Evolutionary conservation across 1,284 basidiomycete genomes (phyloP).

Genomic region (Pholiota adiposa): DNA sequence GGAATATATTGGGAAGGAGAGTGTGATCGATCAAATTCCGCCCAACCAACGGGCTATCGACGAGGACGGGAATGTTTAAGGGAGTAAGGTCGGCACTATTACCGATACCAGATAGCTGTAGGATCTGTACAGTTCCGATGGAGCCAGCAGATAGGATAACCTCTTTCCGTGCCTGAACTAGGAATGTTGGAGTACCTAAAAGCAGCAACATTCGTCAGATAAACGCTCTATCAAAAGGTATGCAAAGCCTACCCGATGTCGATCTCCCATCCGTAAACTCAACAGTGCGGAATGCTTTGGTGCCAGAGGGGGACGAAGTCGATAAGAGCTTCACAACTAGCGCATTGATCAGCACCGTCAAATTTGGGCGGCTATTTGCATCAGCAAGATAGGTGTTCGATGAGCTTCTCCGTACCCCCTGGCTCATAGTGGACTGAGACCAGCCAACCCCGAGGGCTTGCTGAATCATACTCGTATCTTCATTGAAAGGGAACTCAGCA

Average conservation of each 20-base stretch:
- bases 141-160: conserved; percentile 14
- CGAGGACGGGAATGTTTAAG: conserved; percentile 31
- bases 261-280: conserved; percentile 28
- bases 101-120: conserved; percentile 13
- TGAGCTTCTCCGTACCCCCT: conserved; percentile 35
- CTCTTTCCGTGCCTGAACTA: conserved; percentile 12
- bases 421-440: conserved; percentile 32
- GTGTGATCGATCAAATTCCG: conserved; percentile 47
- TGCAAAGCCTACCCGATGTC: neutral
- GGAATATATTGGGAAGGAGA: conserved; percentile 29
- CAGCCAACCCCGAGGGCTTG: conserved; percentile 41
- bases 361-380: conserved; percentile 21
- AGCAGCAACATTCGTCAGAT: conserved; percentile 1
- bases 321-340: conserved; percentile 39
- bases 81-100: conserved; percentile 6
- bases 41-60: conserved; percentile 43
- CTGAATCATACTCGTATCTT: conserved; percentile 40
- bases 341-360: conserved; percentile 32
- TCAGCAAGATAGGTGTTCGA: conserved; percentile 39
- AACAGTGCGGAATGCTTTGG: conserved; percentile 36
- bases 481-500: conserved; percentile 38
- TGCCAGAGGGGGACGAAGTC: conserved; percentile 5
- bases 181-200: conserved; percentile 9
- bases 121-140: conserved; percentile 10
- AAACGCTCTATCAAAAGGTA: conserved; percentile 7